Base-by-base conservation (phyloP, 805 yeast species). In the Millerozyma acaciae region DNA sequence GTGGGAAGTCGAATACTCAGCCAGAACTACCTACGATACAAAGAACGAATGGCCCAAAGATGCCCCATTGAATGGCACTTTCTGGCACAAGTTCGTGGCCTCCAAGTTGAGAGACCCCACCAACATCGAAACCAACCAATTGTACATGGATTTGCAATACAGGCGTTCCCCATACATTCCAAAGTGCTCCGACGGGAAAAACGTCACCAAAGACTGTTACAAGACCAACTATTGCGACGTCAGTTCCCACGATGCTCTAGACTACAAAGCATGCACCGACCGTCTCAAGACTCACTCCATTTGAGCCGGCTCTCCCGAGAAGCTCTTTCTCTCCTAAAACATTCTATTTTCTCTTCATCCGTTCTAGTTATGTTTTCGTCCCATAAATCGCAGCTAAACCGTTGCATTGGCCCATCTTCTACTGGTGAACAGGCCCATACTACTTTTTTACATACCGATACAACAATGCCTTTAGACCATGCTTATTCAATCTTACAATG, bases 1-100 rank as follows among this genome's bases (percentile, higher is more conserved):
- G 16, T 81, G 88, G 89, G 53, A 64, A 35, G 69, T 65, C 37
- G 82, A 76, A 42, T 82, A 82, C 55, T 73, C 80, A 31, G 76
- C 86, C 1, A 68, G 89, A 53, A 76, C 2, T 2, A 59, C 66
- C 2, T 80, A 76, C 39, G 74, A 71, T 34, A 61, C 74, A 8
- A 51, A 68, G 8, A 56, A 60, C 3, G 48, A 60, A 12, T 81
- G 88, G 88, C 84, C 86, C 12, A 42, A 34, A 8, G 44, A 53
- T 7, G 62, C 80, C 10, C 83, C 86, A 9, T 66, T 80, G 47
- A 80, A 80, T 47, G 87, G 78, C 13, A 70, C 78, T 13, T 80
- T 78, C 64, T 78, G 87, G 87, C 77, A 78, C 47, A 37, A 41
- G 25, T 36, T 25, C 16, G 80, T 78, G n/a, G 73, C 80, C 4